Evolutionary conservation across 768 basidiomycete species (phyloP), one percentile per base, ranked within the genome.

Genomic region (Kwoniella newhampshirensis): DNA sequence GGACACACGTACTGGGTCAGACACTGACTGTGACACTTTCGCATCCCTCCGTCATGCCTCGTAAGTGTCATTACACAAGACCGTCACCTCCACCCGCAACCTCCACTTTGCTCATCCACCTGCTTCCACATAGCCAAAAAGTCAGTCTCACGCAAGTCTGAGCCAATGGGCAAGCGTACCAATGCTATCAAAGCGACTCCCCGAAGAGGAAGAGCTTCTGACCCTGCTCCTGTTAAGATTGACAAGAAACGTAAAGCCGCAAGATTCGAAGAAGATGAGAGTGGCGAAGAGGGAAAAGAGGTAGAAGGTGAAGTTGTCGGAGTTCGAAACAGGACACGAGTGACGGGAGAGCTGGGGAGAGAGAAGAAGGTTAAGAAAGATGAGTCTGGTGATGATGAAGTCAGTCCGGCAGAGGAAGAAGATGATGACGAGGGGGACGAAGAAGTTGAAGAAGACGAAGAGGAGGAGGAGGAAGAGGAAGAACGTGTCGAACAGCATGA

Each of bases 391-490:
- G 42, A n/a, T 23, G 28, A n/a, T 6, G 51, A 53, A 11, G 2
- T 6, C 20, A 25, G 26, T 3, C 9, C 21, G 39, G 27, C 32
- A 18, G 53, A 43, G 15, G 52, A 54, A 54, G 42, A 45, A n/a
- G 53, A 54, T 21, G 43, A 37, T 9, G 53, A 35, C 25, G 43
- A 46, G 27, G 18, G 20, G 17, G 53, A 46, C 4, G 20, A 45
- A 25, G 23, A 37, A 36, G 35, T n/a, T 13, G 53, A 40, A 37
- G 53, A 35, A 5, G 43, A 47, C 21, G 53, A 39, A 26, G 35
- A 47, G 32, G 26, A 40, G 18, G 21, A 30, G 2, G 21, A 23
- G 37, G 30, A 18, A 18, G 15, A 55, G 32, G 32, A 32, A 13
- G 32, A 32, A 32, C 32, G 13, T 32, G 32, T 32, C 7, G 32